These are phyloP conservation scores for Ruellia speciosa DNA, from an alignment of 305 asterid genomes.

Conservation along the genomic window DNA sequence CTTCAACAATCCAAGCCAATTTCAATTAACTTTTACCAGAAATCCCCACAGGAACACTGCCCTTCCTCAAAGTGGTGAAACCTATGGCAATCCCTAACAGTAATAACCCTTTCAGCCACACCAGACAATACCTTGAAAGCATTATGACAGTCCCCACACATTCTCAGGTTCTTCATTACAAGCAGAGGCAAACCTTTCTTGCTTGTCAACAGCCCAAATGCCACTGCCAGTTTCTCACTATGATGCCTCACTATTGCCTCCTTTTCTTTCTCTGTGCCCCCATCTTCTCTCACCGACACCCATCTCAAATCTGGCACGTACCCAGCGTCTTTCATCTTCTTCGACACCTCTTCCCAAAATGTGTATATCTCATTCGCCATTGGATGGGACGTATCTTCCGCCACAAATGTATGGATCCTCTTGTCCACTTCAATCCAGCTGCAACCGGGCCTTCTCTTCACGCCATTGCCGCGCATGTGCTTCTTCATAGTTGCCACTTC, in stretches of 20 bases:
- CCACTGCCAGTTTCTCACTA: conserved; percentile 69
- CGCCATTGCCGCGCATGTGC: conserved; percentile 36
- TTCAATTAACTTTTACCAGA: too few relatives aligned
- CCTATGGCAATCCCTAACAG: conserved; percentile 54
- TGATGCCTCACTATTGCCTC: conserved; percentile 43
- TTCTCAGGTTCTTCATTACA: conserved; percentile 63
- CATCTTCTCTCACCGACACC: conserved; percentile 30
- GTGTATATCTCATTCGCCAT: conserved; percentile 38
- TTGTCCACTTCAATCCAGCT: conserved; percentile 68
- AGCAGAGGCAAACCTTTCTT: conserved; percentile 32
- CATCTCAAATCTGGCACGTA: conserved; percentile 40
- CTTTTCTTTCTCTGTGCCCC: conserved; percentile 35
- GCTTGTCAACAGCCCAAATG: conserved; percentile 43
- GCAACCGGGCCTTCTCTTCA: conserved; percentile 53
- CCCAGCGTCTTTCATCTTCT: conserved; percentile 37
- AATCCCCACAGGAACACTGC: too few relatives aligned
- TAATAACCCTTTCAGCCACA: conserved; percentile 35
- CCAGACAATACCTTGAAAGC: conserved; percentile 46
- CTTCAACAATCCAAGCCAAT: too few relatives aligned
- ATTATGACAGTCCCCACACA: conserved; percentile 64
- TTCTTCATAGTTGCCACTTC: conserved; percentile 50
- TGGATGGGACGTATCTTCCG: too few relatives aligned
- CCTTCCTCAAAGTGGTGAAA: conserved; percentile 34
- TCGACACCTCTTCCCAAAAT: background rate
- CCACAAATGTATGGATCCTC: too few relatives aligned